A percentile compares a stretch with the other conserved stretches of the same genome.
These are phyloP conservation scores for Trichoderma parareesei DNA, from an alignment of 495 filamentous ascomycete species.

Conservation along the genomic window DNA sequence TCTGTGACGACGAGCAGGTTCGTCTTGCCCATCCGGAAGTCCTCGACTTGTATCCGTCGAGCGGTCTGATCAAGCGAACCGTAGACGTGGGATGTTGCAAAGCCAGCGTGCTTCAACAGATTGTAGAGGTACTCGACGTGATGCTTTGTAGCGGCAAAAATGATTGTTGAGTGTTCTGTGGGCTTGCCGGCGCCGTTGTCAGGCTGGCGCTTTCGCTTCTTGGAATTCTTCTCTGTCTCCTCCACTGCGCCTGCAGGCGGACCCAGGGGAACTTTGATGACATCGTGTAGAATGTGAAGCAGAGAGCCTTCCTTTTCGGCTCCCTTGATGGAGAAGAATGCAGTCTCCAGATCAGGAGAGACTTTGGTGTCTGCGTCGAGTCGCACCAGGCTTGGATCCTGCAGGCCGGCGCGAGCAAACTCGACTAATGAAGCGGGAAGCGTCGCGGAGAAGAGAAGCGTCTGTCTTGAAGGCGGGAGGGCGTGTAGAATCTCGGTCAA, in stretches of 20 bases:
- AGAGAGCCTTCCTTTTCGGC: slow-evolving; percentile 90
- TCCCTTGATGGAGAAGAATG: slow-evolving; percentile 87
- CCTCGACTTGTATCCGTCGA: slow-evolving; percentile 79
- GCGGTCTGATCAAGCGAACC: slow-evolving; percentile 90
- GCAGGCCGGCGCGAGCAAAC: slow-evolving; percentile 86
- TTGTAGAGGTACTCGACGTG: slow-evolving; percentile 90
- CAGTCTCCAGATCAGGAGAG: slow-evolving; percentile 84
- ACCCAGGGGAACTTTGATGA: slow-evolving; percentile 89
- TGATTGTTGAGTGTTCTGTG: slow-evolving; percentile 76
- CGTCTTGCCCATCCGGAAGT: slow-evolving; percentile 74
- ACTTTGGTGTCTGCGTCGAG: slow-evolving; percentile 93
- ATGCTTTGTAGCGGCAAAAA: slow-evolving; percentile 93
- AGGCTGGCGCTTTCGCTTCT: slow-evolving; percentile 60
- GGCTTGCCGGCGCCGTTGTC: slow-evolving; percentile 48
- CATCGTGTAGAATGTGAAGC: slow-evolving; percentile 76
- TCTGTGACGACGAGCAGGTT: slow-evolving; percentile 96
- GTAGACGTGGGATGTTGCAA: slow-evolving; percentile 85
- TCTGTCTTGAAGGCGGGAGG: slow-evolving; percentile 76
- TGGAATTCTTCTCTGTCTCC: slow-evolving; percentile 41
- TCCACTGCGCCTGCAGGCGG: slow-evolving; percentile 45
- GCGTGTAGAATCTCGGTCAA: slow-evolving; percentile 88
- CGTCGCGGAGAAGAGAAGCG: slow-evolving; percentile 89
- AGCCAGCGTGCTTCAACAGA: slow-evolving; percentile 66
- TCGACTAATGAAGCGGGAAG: slow-evolving; percentile 89
- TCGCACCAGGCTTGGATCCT: slow-evolving; percentile 79